Evolutionary conservation across 176 grass and related monocot species (phyloP).

Genomic region (Eleusine coracana): DNA sequence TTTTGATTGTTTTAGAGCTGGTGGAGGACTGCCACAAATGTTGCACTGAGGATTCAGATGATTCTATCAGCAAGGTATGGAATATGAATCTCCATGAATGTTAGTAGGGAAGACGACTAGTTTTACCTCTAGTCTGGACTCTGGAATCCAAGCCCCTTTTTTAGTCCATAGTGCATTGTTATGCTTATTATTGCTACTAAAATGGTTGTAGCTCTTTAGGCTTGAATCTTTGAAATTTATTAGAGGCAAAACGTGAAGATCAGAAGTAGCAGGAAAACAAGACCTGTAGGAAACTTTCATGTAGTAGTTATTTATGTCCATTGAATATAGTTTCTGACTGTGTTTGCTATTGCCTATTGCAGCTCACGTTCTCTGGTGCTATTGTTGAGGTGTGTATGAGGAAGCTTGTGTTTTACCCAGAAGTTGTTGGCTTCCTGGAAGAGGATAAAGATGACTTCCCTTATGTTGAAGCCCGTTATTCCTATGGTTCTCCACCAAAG

Average conservation of each 20-base stretch:
- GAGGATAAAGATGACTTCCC: conserved; percentile 92
- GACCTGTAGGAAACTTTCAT: not conserved
- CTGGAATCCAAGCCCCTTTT: not conserved
- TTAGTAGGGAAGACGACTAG: not conserved
- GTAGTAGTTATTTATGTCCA: not conserved
- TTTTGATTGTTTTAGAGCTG: conserved; percentile 55
- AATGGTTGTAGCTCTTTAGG: conserved; percentile 12
- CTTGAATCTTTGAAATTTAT: conserved; percentile 18
- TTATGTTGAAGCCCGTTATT: conserved; percentile 74
- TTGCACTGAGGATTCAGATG: conserved; percentile 96
- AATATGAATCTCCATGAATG: conserved; percentile 28
- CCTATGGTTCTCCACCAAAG: conserved; percentile 87
- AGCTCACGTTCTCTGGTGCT: conserved; percentile 85
- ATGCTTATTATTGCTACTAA: not conserved
- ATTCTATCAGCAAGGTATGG: conserved; percentile 90
- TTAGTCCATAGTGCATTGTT: not conserved
- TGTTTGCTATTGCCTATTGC: conserved; percentile 45
- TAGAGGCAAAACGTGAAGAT: not conserved
- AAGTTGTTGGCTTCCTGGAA: conserved; percentile 84
- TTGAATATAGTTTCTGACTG: conserved; percentile 14
- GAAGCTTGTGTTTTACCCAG: conserved; percentile 95
- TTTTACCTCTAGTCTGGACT: conserved; percentile 26
- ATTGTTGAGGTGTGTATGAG: conserved; percentile 99
- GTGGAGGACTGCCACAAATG: conserved; percentile 90
- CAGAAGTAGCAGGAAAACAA: not conserved